Percentiles rank a stretch among this genome's conserved stretches.
Conservation (phyloP, 805 yeast genomes). For the Schwanniomyces vanrijiae region DNA sequence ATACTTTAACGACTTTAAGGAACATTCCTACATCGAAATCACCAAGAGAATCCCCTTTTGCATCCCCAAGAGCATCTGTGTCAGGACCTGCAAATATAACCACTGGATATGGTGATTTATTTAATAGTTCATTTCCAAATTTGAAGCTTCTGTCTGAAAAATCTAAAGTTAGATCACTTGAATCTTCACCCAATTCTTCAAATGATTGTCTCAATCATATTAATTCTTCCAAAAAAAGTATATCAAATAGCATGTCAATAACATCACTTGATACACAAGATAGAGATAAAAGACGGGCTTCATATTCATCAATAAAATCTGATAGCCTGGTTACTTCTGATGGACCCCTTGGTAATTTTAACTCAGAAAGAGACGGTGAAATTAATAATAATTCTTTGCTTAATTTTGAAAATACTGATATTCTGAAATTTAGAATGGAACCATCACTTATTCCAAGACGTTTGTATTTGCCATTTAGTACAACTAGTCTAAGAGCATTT, state of each 20-base stretch:
- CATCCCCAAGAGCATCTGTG: conserved; percentile 51
- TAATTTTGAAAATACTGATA: conserved; percentile 32
- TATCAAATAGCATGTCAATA: conserved; percentile 3
- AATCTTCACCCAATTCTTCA: conserved; percentile 4
- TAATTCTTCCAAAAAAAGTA: neutral
- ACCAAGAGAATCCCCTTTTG: conserved; percentile 37
- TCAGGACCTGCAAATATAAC: conserved; percentile 28
- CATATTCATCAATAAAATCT: neutral
- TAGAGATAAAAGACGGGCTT: conserved; percentile 1
- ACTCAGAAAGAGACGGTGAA: neutral
- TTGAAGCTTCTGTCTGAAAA: conserved; percentile 14
- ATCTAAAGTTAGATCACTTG: conserved; percentile 1
- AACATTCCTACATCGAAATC: conserved; percentile 36
- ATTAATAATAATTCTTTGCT: conserved; percentile 14
- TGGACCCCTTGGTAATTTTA: neutral
- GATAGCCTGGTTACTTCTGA: conserved; percentile 1
- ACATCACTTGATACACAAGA: conserved; percentile 4
- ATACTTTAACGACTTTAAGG: conserved; percentile 39
- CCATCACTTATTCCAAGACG: conserved; percentile 67
- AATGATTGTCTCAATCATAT: conserved; percentile 1
- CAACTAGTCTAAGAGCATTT: conserved; percentile 61
- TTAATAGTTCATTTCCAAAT: conserved; percentile 17
- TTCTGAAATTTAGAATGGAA: conserved; percentile 44
- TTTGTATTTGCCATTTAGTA: conserved; percentile 66
- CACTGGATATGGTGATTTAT: conserved; percentile 4